Percentiles rank a stretch among this genome's conserved stretches.
Evolutionary conservation across 768 basidiomycete genomes (phyloP).

Genomic region (Lactarius trivialis): DNA sequence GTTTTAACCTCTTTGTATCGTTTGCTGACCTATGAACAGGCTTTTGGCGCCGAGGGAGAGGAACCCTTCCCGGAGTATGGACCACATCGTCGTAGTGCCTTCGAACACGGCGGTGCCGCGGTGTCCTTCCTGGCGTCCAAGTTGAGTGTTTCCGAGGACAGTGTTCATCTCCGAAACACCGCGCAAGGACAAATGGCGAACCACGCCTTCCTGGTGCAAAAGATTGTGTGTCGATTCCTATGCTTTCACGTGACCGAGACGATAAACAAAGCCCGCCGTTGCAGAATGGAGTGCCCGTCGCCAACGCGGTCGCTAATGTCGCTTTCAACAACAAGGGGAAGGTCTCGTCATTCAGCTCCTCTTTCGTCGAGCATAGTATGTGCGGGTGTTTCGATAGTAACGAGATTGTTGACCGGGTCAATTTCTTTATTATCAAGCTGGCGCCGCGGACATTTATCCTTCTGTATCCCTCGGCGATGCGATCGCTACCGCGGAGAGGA

Average conservation of each 20-base stretch:
- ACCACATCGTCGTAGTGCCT: too few relatives aligned
- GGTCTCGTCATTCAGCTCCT: constrained; percentile 40
- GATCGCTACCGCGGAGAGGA: constrained; percentile 34
- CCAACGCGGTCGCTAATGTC: constrained; percentile 42
- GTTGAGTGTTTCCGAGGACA: constrained; percentile 19
- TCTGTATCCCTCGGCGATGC: constrained; percentile 33
- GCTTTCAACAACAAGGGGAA: constrained; percentile 38
- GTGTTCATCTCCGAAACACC: constrained; percentile 20
- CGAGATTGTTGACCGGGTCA: background rate
- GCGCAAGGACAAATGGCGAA: constrained; percentile 19
- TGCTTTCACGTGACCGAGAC: background rate
- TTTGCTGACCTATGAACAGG: too few relatives aligned
- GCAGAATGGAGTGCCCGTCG: constrained; percentile 30
- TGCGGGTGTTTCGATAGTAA: background rate
- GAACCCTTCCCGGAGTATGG: too few relatives aligned
- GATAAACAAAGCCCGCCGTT: background rate
- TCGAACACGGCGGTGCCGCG: too few relatives aligned
- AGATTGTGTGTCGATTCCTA: constrained; percentile 22
- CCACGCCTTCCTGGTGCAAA: constrained; percentile 25
- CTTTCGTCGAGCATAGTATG: constrained; percentile 41
- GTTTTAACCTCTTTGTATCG: too few relatives aligned
- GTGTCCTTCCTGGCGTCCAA: constrained; percentile 25
- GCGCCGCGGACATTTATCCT: constrained; percentile 31
- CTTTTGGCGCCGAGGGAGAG: too few relatives aligned
- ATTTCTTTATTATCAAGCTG: constrained; percentile 5